Conservation (phyloP, 2,329 filamentous ascomycete genomes). For the Aspergillus neoniger region DNA sequence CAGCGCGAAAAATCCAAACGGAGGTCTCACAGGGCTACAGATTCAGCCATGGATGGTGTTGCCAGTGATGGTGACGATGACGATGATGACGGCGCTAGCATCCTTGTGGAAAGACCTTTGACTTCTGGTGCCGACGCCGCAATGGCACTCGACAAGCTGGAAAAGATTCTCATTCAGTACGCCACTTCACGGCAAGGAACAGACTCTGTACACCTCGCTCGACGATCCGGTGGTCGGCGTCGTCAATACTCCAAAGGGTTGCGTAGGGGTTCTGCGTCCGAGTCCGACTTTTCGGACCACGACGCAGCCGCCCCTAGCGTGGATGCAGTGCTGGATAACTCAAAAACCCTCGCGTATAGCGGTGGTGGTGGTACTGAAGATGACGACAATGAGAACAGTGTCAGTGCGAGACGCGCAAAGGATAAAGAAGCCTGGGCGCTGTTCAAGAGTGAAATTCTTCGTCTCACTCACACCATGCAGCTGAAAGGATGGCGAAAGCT, state of each 20-base stretch:
- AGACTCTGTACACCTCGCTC: slow-evolving; percentile 18
- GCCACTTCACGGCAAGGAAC: slow-evolving; percentile 36
- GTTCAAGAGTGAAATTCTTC: slow-evolving; percentile 91
- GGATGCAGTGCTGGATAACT: slow-evolving; percentile 83
- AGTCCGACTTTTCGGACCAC: slow-evolving; percentile 82
- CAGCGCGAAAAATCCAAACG: slow-evolving; percentile 74
- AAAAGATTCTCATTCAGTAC: slow-evolving; percentile 63
- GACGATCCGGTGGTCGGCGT: slow-evolving; percentile 37
- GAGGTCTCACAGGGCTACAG: slow-evolving; percentile 54
- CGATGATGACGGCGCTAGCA: slow-evolving; percentile 26
- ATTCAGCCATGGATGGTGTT: slow-evolving; percentile 48
- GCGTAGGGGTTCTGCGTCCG: slow-evolving; percentile 64
- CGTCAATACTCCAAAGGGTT: slow-evolving; percentile 41
- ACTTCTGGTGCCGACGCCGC: slow-evolving; percentile 69
- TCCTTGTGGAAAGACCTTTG: slow-evolving; percentile 38
- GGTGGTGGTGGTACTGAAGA: slow-evolving; percentile 58
- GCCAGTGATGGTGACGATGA: slow-evolving; percentile 31
- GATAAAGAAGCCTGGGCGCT: slow-evolving; percentile 76
- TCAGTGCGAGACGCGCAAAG: slow-evolving; percentile 58
- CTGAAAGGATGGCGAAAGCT: slow-evolving; percentile 91
- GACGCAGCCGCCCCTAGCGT: slow-evolving; percentile 82
- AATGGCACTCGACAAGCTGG: slow-evolving; percentile 75
- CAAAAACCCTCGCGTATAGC: slow-evolving; percentile 78
- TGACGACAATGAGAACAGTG: slow-evolving; percentile 45
- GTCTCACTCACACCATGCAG: slow-evolving; percentile 81